phyloP scores from a whole-genome alignment of 495 filamentous ascomycete genomes.

The Friedmanniomyces simplex region DNA sequence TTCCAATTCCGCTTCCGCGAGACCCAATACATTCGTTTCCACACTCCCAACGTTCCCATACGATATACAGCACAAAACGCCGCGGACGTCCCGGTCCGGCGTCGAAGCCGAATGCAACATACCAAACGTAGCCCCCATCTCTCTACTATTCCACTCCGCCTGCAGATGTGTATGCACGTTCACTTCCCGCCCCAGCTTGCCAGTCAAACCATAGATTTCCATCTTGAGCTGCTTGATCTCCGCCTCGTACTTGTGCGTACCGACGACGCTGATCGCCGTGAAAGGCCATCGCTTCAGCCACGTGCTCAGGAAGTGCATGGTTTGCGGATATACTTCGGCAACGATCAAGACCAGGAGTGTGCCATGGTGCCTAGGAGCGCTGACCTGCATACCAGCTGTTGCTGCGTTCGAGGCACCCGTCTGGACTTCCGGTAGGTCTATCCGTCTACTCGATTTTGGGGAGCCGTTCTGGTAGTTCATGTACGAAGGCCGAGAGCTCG shows the following conservation, averaged over 20 bases:
- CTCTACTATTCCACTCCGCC: background rate
- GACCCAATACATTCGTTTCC: background rate
- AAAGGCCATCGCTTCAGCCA: background rate
- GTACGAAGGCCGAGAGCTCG: constrained; percentile 4
- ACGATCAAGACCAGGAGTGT: constrained; percentile 1
- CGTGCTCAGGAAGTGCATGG: background rate
- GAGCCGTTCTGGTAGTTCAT: constrained; percentile 9
- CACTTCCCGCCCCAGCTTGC: constrained; percentile 11
- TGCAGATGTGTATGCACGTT: constrained; percentile 4
- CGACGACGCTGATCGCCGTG: constrained; percentile 2
- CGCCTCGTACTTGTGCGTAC: background rate
- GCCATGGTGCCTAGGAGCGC: background rate
- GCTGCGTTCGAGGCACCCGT: too few relatives aligned
- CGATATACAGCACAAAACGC: constrained; percentile 7
- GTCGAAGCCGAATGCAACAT: background rate
- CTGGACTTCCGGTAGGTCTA: background rate
- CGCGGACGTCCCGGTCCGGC: background rate
- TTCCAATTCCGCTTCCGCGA: background rate
- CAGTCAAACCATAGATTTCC: constrained; percentile 13
- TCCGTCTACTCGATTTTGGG: background rate
- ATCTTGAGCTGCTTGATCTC: constrained; percentile 19
- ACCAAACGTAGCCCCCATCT: background rate
- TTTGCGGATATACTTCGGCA: background rate
- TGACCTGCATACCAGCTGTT: background rate
- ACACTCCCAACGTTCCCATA: background rate